Percentiles rank a stretch among this genome's conserved stretches.
These are phyloP conservation scores for Trichocomaceae sp. DNA, from an alignment of 2,329 filamentous ascomycete genomes.

Conservation along the genomic window DNA sequence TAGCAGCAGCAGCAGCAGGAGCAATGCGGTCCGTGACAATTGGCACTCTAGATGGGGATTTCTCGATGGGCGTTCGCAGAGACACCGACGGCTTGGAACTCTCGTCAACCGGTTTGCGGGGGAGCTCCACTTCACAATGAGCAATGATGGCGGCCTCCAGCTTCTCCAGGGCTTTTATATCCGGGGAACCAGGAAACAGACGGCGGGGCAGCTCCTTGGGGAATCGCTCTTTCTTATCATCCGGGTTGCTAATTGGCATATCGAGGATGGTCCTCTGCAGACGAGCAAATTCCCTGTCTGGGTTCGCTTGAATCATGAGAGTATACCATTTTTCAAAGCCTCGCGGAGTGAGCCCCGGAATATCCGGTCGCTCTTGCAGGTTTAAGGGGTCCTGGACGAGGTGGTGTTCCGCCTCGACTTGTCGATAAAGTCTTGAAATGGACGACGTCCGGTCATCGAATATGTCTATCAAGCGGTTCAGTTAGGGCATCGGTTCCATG, in stretches of 20 bases:
- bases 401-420: conserved; percentile 54
- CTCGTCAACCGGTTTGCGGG: conserved; percentile 32
- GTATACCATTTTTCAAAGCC: conserved; percentile 69
- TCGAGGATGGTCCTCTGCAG: conserved; percentile 61
- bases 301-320: conserved; percentile 65
- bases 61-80: not conserved
- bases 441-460: conserved; percentile 50
- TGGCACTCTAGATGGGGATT: conserved; percentile 16
- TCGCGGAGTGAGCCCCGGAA: conserved; percentile 60
- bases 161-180: conserved; percentile 52
- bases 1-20: not conserved
- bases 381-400: conserved; percentile 50
- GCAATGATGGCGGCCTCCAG: conserved; percentile 55
- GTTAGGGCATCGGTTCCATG: not conserved
- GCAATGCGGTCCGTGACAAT: conserved; percentile 28
- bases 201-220: conserved; percentile 71
- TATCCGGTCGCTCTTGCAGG: conserved; percentile 47
- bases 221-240: conserved; percentile 63
- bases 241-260: conserved; percentile 63
- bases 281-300: conserved; percentile 65
- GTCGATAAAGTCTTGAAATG: conserved; percentile 54
- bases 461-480: conserved; percentile 36
- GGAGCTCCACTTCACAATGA: conserved; percentile 44
- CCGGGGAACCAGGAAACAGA: conserved; percentile 58
- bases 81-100: conserved; percentile 27